Base-by-base conservation (phyloP, 140 eudicot genomes). In the Senecio squalidus region DNA sequence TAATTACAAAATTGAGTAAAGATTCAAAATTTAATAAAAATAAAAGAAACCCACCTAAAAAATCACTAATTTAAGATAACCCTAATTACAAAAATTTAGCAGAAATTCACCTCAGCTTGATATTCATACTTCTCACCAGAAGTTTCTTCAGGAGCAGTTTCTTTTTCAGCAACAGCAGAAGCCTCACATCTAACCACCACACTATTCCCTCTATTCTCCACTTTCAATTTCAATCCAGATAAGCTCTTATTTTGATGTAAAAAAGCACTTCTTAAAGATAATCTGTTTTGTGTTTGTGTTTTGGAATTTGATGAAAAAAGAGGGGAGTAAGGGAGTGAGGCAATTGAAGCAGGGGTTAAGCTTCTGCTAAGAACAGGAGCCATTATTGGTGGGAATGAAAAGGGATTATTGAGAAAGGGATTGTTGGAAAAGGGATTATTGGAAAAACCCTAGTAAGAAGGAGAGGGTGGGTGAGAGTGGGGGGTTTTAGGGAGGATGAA, bases 61-160 rank as follows among this genome's bases (percentile, higher is more conserved):
- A n/a, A n/a, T n/a, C n/a, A n/a, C n/a, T n/a, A n/a, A n/a, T n/a
- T n/a, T n/a, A n/a, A n/a, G n/a, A n/a, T n/a, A n/a, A n/a, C n/a
- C n/a, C n/a, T n/a, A n/a, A n/a, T n/a, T n/a, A n/a, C n/a, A n/a
- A n/a, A n/a, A n/a, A n/a, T 34, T 34, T 4, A 34, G 1, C 9
- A 10, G 3, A 33, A 74, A 56, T 90, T 66, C 66, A 91, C 98
- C 98, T 91, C 98, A 58, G 98, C 98, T 77, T 91, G 96, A 62
- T 91, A 91, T 55, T 91, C 98, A 69, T 66, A 73, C 26, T 68
- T 84, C 73, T 91, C 98, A 13, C 82, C 96, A 68, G 82, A 26
- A 40, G 77, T 61, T 25, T 86, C 97, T n/a, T n/a, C n/a, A n/a
- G n/a, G n/a, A 13, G 82, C 9, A 23, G 84, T 55, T 72, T 86